Evolutionary conservation across 2,329 filamentous ascomycete species (phyloP), one percentile per base, ranked within the genome.

Genomic region (Cadophora malorum): DNA sequence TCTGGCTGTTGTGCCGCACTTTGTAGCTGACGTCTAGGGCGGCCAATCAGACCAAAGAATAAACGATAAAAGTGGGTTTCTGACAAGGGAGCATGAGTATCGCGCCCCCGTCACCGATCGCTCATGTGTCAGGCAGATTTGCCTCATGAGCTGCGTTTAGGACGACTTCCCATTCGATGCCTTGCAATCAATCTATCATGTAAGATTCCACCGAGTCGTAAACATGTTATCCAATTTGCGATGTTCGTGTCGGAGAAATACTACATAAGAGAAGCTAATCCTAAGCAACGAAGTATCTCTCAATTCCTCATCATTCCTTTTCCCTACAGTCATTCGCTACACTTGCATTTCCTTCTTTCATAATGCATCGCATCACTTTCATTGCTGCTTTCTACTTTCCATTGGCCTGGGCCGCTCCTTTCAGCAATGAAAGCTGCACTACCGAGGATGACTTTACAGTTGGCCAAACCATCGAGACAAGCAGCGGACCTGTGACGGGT

Each of bases 401-500:
- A 21, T 65, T 68, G 28, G 60, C 59, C n/a, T 69, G 25, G 35
- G 65, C 67, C 10, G 35, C 65, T 19, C 67, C 65, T 35, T 21
- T 28, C 63, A 60, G 41, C 31, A 58, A 28, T 25, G 49, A n/a
- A 38, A 56, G 25, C 38, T 58, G 59, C 23, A 61, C n/a, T 41
- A 58, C 8, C 9, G 55, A 58, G 3, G 31, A 10, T 47, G 69
- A 69, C 63, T 70, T 65, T 47, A 71, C 59, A 31, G 59, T 72
- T 52, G 71, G 71, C 25, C 67, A 71, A 64, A 64, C 64, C n/a
- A 66, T 73, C 31, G 12, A 71, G 8, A 74, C 73, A 28, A 68
- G 50, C 33, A 70, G 69, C 31, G 74, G 74, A 47, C 60, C 67
- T 49, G 69, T 75, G 23, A 60, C 64, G 53, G 72, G 74, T 35